Evolutionary conservation across 2,329 filamentous ascomycete genomes (phyloP).

Genomic region (Beauveria sp.): DNA sequence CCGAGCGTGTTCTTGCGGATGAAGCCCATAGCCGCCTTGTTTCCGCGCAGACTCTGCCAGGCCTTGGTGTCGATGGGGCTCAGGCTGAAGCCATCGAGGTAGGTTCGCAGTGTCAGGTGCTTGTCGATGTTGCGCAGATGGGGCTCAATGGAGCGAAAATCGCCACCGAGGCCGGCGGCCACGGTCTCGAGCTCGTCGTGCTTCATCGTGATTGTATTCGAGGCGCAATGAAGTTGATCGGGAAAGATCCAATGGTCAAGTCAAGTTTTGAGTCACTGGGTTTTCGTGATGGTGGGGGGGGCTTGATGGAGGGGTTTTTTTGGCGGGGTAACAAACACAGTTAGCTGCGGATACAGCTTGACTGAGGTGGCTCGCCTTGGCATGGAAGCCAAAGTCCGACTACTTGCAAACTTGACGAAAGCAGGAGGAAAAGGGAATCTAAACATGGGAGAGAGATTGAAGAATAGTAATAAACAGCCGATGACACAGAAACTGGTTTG

Average conservation of each 20-base stretch:
- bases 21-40: slow-evolving; percentile 74
- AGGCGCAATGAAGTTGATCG: background rate
- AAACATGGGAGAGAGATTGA: too few relatives aligned
- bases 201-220: slow-evolving; percentile 39
- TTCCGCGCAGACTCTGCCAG: slow-evolving; percentile 76
- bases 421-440: too few relatives aligned
- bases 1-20: slow-evolving; percentile 69
- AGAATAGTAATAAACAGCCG: too few relatives aligned
- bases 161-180: slow-evolving; percentile 45
- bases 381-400: too few relatives aligned
- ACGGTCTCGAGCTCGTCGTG: slow-evolving; percentile 46
- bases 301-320: slow-evolving; percentile 9
- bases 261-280: slow-evolving; percentile 17
- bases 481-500: too few relatives aligned
- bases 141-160: slow-evolving; percentile 78
- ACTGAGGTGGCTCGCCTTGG: background rate
- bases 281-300: slow-evolving; percentile 19
- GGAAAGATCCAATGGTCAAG: background rate
- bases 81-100: slow-evolving; percentile 73
- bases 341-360: background rate
- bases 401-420: too few relatives aligned
- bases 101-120: slow-evolving; percentile 78
- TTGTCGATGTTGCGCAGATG: slow-evolving; percentile 72
- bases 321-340: slow-evolving; percentile 8
- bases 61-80: slow-evolving; percentile 72